Percentiles rank a stretch among this genome's conserved stretches.
These are phyloP conservation scores for Pseudocercospora crystallina DNA, from an alignment of 2,329 filamentous ascomycete genomes.

Conservation along the genomic window DNA sequence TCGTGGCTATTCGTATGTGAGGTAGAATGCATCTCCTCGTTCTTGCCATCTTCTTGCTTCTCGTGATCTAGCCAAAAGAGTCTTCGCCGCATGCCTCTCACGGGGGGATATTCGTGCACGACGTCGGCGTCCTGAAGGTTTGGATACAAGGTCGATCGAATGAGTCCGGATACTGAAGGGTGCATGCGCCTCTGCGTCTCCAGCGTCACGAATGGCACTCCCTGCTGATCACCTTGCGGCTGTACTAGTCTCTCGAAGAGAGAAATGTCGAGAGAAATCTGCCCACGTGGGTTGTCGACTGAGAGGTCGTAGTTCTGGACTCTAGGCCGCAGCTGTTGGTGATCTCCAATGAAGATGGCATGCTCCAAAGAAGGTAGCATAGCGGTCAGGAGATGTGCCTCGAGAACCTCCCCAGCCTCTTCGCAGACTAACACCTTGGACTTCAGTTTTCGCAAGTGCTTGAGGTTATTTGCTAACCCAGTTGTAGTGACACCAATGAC, in stretches of 20 bases:
- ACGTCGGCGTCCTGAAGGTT: conserved; percentile 51
- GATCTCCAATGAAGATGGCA: conserved; percentile 63
- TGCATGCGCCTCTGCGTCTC: conserved; percentile 65
- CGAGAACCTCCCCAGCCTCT: conserved; percentile 68
- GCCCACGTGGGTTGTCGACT: conserved; percentile 47
- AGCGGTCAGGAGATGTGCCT: conserved; percentile 61
- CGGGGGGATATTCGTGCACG: conserved; percentile 24
- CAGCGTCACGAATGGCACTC: conserved; percentile 40
- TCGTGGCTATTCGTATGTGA: conserved; percentile 61
- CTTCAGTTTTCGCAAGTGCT: conserved; percentile 54
- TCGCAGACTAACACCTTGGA: conserved; percentile 44
- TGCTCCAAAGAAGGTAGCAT: conserved; percentile 62
- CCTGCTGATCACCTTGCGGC: conserved; percentile 24
- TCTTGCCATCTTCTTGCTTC: conserved; percentile 43
- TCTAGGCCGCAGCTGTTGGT: conserved; percentile 60
- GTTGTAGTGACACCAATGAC: conserved; percentile 63
- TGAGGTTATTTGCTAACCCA: conserved; percentile 55
- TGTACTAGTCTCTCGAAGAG: conserved; percentile 60
- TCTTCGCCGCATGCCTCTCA: conserved; percentile 53
- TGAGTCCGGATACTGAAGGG: conserved; percentile 59
- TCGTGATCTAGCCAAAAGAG: conserved; percentile 65
- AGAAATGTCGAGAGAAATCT: conserved; percentile 59
- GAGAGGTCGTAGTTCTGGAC: conserved; percentile 58
- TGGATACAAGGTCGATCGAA: conserved; percentile 60
- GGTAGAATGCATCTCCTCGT: conserved; percentile 20